phyloP scores from a whole-genome alignment of 2,329 filamentous ascomycete species.

The Setomelanomma holmii region DNA sequence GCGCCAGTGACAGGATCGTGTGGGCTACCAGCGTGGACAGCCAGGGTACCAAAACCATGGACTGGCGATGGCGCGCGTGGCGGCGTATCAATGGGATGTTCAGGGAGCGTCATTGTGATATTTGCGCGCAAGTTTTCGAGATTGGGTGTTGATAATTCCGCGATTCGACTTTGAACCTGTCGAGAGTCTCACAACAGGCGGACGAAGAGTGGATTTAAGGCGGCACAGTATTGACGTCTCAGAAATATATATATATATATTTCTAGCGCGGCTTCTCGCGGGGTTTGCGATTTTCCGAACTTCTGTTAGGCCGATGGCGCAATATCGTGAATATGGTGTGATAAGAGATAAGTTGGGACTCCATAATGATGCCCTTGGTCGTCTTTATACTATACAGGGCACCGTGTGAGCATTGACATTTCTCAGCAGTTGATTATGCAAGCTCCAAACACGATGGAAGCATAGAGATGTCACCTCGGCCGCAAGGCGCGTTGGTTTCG shows the following conservation, averaged over 20 bases:
- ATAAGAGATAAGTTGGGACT: neutral
- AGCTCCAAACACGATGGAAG: slow-evolving; percentile 4
- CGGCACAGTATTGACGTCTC: slow-evolving; percentile 18
- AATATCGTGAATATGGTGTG: slow-evolving; percentile 19
- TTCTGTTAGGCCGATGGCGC: slow-evolving; percentile 34
- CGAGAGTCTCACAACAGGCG: neutral
- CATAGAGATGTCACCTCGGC: slow-evolving; percentile 16
- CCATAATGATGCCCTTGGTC: slow-evolving; percentile 6
- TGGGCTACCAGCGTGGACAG: slow-evolving; percentile 90
- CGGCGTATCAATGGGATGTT: slow-evolving; percentile 73
- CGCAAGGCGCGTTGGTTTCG: slow-evolving; percentile 26
- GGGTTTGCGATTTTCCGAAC: slow-evolving; percentile 14
- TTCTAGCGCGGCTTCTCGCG: slow-evolving; percentile 21
- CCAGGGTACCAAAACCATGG: slow-evolving; percentile 87
- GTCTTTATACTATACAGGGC: slow-evolving; percentile 12
- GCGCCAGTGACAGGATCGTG: slow-evolving; percentile 92
- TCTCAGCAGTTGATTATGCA: slow-evolving; percentile 36
- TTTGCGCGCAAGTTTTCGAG: neutral
- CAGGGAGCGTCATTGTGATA: slow-evolving; percentile 48
- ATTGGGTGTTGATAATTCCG: neutral
- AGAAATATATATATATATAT: slow-evolving; percentile 16
- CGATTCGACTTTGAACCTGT: neutral
- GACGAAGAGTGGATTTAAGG: too few species aligned
- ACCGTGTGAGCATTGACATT: slow-evolving; percentile 20
- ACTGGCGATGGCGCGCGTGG: slow-evolving; percentile 75